Evolutionary conservation across 2,329 filamentous ascomycete species (phyloP).

Genomic region (Pseudofabraea citricarpa): DNA sequence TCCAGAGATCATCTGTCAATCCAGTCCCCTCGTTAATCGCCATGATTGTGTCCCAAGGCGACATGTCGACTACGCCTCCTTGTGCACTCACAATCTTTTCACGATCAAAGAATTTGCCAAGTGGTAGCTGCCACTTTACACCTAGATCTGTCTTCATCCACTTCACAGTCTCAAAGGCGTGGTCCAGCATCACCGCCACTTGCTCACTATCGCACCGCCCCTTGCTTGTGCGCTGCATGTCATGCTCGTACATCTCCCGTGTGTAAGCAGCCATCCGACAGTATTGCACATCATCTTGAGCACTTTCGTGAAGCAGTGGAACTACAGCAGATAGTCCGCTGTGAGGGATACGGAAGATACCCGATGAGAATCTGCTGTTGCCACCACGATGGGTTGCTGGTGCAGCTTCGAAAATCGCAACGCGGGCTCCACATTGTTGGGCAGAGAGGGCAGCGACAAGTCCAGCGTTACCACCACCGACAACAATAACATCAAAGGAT

Average conservation of each 20-base stretch:
- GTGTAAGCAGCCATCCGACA: constrained; percentile 57
- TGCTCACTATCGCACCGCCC: constrained; percentile 47
- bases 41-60: no score
- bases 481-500: constrained; percentile 46
- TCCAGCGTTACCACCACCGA: constrained; percentile 42
- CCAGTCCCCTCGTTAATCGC: no score
- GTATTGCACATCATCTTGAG: constrained; percentile 35
- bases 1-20: no score
- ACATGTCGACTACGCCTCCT: no score
- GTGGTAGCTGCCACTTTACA: no score
- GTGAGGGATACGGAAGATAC: constrained; percentile 41
- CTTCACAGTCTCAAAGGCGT: constrained; percentile 43
- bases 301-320: constrained; percentile 55
- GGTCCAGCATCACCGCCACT: constrained; percentile 40
- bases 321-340: constrained; percentile 49
- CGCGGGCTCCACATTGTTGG: neutral
- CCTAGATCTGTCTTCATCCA: constrained; percentile 48
- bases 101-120: no score
- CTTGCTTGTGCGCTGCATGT: constrained; percentile 49
- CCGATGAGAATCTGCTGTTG: neutral
- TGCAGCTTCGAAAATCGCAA: neutral
- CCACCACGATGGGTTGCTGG: neutral
- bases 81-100: no score
- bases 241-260: constrained; percentile 43
- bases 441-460: constrained; percentile 1